Evolutionary conservation across 176 grass and related monocot species (phyloP).

Genomic region (Oryza brachyantha): DNA sequence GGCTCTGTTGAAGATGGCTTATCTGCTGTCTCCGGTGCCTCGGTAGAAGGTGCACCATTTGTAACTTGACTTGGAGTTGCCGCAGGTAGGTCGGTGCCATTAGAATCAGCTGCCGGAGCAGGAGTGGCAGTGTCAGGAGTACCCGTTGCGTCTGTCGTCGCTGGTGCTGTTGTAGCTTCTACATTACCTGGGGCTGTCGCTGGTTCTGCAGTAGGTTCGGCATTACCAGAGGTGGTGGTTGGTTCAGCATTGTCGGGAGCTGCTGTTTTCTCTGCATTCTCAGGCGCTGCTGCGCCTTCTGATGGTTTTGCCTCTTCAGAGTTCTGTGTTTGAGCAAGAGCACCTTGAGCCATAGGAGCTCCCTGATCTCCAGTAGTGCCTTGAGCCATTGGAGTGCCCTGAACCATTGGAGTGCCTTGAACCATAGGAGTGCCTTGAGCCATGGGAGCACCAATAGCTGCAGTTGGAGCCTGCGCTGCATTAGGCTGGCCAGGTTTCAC

Average conservation of each 20-base stretch:
- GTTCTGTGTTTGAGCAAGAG: conserved; percentile 26
- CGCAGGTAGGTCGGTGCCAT: neutral
- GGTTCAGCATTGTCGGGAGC: conserved; percentile 27
- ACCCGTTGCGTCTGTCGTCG: conserved; percentile 11
- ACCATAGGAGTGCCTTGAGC: conserved; percentile 25
- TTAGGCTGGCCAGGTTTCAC: conserved; percentile 38
- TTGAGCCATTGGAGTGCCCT: conserved; percentile 19
- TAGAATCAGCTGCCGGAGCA: conserved; percentile 23
- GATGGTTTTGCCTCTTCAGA: conserved; percentile 33
- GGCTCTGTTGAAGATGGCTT: conserved; percentile 33
- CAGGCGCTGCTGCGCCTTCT: conserved; percentile 9
- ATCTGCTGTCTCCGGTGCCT: conserved; percentile 12
- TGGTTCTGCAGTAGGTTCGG: neutral
- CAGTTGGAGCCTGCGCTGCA: conserved; percentile 32
- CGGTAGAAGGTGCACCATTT: conserved; percentile 3
- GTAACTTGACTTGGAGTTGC: conserved; percentile 15
- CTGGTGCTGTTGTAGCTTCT: conserved; percentile 14
- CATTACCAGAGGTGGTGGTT: neutral
- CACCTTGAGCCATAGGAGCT: conserved; percentile 1
- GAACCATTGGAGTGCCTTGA: conserved; percentile 14
- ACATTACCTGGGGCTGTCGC: neutral
- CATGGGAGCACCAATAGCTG: conserved; percentile 36
- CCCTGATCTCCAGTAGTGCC: conserved; percentile 1
- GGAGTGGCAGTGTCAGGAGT: conserved; percentile 22
- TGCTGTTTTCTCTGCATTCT: conserved; percentile 20